phyloP scores from a whole-genome alignment of 768 basidiomycete genomes.

The Tricholomella constricta region DNA sequence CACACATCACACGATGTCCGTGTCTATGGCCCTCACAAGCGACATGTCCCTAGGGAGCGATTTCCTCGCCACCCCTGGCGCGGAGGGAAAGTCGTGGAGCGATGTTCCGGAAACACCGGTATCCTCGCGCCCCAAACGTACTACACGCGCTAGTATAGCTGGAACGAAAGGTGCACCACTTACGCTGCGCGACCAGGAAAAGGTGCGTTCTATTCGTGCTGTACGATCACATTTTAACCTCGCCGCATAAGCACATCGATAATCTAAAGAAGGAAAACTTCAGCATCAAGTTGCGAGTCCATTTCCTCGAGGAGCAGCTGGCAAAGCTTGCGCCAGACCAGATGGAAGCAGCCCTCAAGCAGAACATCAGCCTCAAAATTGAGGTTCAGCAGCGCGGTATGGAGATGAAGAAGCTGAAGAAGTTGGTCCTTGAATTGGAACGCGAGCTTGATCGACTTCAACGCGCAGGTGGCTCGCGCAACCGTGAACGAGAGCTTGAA shows the following conservation, averaged over 20 bases:
- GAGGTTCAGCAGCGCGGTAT: constrained; percentile 87
- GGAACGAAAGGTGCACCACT: constrained; percentile 52
- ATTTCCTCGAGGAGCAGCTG: constrained; percentile 92
- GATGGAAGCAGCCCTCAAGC: constrained; percentile 87
- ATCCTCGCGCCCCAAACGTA: constrained; percentile 45
- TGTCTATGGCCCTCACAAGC: constrained; percentile 41
- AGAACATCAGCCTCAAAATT: constrained; percentile 92
- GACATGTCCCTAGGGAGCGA: constrained; percentile 60
- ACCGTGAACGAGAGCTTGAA: constrained; percentile 75
- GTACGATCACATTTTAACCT: neutral
- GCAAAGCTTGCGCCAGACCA: constrained; percentile 90
- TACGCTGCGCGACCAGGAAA: constrained; percentile 94
- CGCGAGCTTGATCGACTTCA: constrained; percentile 74
- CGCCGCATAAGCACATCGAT: constrained; percentile 76
- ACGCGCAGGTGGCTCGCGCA: constrained; percentile 45
- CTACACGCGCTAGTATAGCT: constrained; percentile 34
- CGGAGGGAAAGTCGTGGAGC: constrained; percentile 44
- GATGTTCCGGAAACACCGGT: constrained; percentile 54
- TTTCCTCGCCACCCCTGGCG: constrained; percentile 56
- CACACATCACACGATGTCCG: constrained; percentile 37
- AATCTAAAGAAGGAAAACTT: constrained; percentile 97
- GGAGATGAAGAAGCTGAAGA: constrained; percentile 91
- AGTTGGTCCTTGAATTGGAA: constrained; percentile 83
- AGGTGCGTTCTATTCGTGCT: constrained; percentile 52
- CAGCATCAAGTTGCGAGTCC: constrained; percentile 92